phyloP scores from a whole-genome alignment of 2,329 filamentous ascomycete genomes.

The Penicillium sp. region DNA sequence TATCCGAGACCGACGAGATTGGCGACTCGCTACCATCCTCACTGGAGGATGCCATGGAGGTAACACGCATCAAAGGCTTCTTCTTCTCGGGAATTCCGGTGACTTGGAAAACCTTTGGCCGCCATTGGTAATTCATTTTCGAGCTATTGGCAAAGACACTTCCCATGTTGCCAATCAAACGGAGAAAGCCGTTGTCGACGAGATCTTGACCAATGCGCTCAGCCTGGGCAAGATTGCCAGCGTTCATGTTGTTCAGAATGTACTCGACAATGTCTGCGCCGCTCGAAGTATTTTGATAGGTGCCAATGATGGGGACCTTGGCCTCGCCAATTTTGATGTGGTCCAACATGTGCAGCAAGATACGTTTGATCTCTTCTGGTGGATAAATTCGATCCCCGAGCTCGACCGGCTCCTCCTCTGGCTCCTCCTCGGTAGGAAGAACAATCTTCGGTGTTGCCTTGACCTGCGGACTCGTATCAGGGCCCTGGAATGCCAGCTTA shows the following conservation, averaged over 20 bases:
- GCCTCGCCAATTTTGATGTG: constrained; percentile 82
- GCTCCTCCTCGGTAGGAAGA: constrained; percentile 62
- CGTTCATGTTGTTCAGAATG: constrained; percentile 79
- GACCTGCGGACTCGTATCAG: constrained; percentile 59
- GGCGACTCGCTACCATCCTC: constrained; percentile 67
- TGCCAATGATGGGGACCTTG: constrained; percentile 92
- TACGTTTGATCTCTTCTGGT: constrained; percentile 83
- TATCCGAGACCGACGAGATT: constrained; percentile 78
- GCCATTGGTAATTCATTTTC: constrained; percentile 96
- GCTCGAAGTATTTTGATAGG: constrained; percentile 85
- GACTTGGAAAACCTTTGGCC: constrained; percentile 80
- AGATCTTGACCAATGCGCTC: constrained; percentile 94
- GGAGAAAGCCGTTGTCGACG: constrained; percentile 75
- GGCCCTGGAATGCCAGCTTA: constrained; percentile 92
- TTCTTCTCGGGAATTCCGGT: constrained; percentile 88
- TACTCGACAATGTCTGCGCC: constrained; percentile 95
- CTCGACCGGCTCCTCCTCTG: constrained; percentile 76
- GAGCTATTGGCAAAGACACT: constrained; percentile 96
- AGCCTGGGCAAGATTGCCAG: constrained; percentile 78
- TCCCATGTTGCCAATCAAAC: constrained; percentile 88
- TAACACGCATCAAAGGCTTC: constrained; percentile 62
- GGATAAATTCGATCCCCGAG: constrained; percentile 84
- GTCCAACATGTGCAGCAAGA: constrained; percentile 77
- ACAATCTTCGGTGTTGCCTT: constrained; percentile 69
- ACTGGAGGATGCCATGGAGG: constrained; percentile 61